Evolutionary conservation across 768 basidiomycete species (phyloP).

Genomic region (Tricholoma terreum): DNA sequence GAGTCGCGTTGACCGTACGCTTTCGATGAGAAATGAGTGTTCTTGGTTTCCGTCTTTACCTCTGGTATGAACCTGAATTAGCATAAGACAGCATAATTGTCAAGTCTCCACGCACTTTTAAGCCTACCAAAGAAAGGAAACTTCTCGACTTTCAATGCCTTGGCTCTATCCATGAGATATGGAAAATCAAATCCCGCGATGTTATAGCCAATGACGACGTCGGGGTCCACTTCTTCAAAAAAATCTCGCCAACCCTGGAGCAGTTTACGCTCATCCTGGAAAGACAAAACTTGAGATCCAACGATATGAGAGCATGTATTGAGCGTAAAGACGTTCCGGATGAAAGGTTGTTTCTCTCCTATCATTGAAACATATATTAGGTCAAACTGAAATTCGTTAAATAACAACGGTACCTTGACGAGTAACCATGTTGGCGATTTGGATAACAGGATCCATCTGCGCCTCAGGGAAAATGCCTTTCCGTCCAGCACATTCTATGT

Average conservation of each 20-base stretch:
- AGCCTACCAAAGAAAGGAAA: conserved; percentile 80
- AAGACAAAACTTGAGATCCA: conserved; percentile 93
- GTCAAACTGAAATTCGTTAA: neutral
- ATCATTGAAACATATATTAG: conserved; percentile 5
- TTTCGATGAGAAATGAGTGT: conserved; percentile 96
- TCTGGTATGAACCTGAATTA: conserved; percentile 39
- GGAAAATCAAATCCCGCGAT: conserved; percentile 93
- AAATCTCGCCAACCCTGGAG: conserved; percentile 89
- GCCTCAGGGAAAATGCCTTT: conserved; percentile 98
- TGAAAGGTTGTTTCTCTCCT: conserved; percentile 93
- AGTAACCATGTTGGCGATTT: conserved; percentile 99
- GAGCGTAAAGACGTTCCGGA: conserved; percentile 94
- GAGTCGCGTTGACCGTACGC: conserved; percentile 97
- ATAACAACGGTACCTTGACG: conserved; percentile 69
- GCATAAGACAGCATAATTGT: conserved; percentile 3
- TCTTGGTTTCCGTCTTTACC: conserved; percentile 75
- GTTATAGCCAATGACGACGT: conserved; percentile 97
- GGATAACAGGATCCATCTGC: conserved; percentile 88
- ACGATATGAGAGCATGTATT: conserved; percentile 94
- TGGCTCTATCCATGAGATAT: conserved; percentile 91
- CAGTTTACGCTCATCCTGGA: conserved; percentile 69
- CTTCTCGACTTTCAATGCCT: conserved; percentile 62
- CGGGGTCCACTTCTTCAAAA: conserved; percentile 86
- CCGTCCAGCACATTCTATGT: conserved; percentile 98
- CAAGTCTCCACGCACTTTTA: conserved; percentile 45